A percentile compares a stretch with the other conserved stretches of the same genome.
These are phyloP conservation scores for Fraxinus pennsylvanica DNA, from an alignment of 257 asterid genomes.

Conservation along the genomic window DNA sequence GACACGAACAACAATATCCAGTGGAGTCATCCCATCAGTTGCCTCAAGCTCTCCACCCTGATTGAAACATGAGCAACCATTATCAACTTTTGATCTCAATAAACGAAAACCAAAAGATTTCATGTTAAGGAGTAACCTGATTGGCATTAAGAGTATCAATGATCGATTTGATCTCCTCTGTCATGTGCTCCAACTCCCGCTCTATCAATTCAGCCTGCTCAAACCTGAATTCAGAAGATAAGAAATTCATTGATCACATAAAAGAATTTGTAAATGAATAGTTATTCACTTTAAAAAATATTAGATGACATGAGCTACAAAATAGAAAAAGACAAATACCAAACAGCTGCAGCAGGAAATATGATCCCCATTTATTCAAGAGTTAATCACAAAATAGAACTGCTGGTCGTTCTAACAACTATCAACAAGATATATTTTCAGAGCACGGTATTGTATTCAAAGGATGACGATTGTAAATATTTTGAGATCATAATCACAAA, in stretches of 20 bases:
- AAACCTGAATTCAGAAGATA: conserved; percentile 53
- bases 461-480: neutral
- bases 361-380: neutral
- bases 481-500: conserved; percentile 1
- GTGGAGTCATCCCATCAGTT: conserved; percentile 73
- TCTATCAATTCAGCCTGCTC: conserved; percentile 88
- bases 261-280: neutral
- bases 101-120: neutral
- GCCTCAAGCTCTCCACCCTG: conserved; percentile 93
- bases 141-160: conserved; percentile 70
- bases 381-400: conserved; percentile 7
- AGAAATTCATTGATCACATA: neutral
- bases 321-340: neutral
- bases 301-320: neutral
- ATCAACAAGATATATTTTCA: conserved; percentile 6
- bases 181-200: conserved; percentile 83
- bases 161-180: conserved; percentile 77
- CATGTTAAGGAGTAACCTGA: conserved; percentile 51
- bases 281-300: neutral
- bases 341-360: neutral
- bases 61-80: conserved; percentile 11
- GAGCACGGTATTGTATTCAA: neutral
- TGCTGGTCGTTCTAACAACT: conserved; percentile 2
- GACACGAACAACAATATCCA: conserved; percentile 84
- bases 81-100: conserved; percentile 12